phyloP scores from a whole-genome alignment of 2,329 filamentous ascomycete genomes.

The Cercospora sojina region DNA sequence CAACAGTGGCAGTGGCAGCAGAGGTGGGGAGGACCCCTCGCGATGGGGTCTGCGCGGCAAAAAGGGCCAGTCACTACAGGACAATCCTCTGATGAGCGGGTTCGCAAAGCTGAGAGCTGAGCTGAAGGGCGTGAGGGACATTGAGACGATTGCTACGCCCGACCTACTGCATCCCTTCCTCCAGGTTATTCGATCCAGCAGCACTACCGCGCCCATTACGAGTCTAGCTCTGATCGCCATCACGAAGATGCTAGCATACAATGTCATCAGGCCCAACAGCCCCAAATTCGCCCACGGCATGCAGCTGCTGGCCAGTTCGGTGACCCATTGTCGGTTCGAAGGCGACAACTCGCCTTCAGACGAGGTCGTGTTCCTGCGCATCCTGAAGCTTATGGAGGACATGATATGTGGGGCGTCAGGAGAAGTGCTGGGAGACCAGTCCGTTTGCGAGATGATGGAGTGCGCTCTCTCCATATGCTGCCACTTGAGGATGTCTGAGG shows the following conservation, averaged over 20 bases:
- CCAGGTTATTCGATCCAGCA: constrained; percentile 93
- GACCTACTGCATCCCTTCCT: constrained; percentile 89
- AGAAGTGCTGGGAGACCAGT: constrained; percentile 92
- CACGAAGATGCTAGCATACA: constrained; percentile 94
- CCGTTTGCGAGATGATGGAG: constrained; percentile 99
- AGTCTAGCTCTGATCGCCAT: constrained; percentile 90
- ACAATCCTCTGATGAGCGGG: constrained; percentile 92
- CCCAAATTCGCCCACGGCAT: constrained; percentile 88
- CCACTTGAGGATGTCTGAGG: constrained; percentile 84
- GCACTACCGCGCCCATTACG: constrained; percentile 93
- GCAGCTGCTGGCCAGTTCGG: constrained; percentile 89
- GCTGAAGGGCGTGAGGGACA: constrained; percentile 82
- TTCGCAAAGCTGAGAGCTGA: constrained; percentile 89
- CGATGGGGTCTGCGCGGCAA: constrained; percentile 92
- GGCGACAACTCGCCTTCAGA: constrained; percentile 93
- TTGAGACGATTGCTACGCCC: constrained; percentile 83
- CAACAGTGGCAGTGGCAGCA: constrained; percentile 1
- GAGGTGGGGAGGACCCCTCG: constrained; percentile 55
- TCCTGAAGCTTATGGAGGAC: constrained; percentile 95
- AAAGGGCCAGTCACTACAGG: constrained; percentile 95
- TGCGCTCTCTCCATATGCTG: constrained; percentile 96
- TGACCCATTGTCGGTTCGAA: constrained; percentile 97
- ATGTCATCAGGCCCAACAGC: constrained; percentile 78
- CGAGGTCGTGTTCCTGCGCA: constrained; percentile 90
- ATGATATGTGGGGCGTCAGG: constrained; percentile 95